Conservation (phyloP, 495 filamentous ascomycete genomes). For the Stereocaulon alpinum region DNA sequence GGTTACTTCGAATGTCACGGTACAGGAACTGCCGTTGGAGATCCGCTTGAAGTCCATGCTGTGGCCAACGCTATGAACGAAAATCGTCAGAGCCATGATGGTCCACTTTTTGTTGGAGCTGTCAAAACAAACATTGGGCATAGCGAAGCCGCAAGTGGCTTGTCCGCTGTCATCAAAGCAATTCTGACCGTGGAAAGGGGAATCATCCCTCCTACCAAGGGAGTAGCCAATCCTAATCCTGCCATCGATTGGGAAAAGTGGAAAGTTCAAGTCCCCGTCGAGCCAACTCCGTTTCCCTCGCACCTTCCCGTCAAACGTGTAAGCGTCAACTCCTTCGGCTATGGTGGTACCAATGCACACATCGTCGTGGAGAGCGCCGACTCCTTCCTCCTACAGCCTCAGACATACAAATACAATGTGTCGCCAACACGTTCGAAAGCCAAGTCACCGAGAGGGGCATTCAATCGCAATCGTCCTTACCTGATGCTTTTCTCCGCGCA, state of each 20-base stretch:
- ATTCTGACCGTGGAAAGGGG: constrained; percentile 23
- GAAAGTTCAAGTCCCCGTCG: constrained; percentile 16
- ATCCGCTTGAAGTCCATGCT: constrained; percentile 1
- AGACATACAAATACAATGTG: neutral
- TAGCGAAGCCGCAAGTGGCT: constrained; percentile 23
- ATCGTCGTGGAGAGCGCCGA: constrained; percentile 25
- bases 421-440: neutral
- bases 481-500: constrained; percentile 21
- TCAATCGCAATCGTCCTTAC: neutral
- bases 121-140: constrained; percentile 31
- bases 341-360: constrained; percentile 37
- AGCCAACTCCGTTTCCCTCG: constrained; percentile 7
- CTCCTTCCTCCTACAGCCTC: neutral
- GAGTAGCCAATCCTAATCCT: constrained; percentile 30
- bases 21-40: constrained; percentile 13
- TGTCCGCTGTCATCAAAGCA: constrained; percentile 26
- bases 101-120: constrained; percentile 17
- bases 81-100: neutral
- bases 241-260: constrained; percentile 24
- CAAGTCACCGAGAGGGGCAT: neutral
- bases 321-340: constrained; percentile 33
- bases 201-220: constrained; percentile 34
- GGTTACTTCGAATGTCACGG: neutral
- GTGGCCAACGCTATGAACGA: constrained; percentile 18
- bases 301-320: neutral